Evolutionary conservation across 164 flowering plant genomes (phyloP).

Genomic region (Stephania yunnanensis): DNA sequence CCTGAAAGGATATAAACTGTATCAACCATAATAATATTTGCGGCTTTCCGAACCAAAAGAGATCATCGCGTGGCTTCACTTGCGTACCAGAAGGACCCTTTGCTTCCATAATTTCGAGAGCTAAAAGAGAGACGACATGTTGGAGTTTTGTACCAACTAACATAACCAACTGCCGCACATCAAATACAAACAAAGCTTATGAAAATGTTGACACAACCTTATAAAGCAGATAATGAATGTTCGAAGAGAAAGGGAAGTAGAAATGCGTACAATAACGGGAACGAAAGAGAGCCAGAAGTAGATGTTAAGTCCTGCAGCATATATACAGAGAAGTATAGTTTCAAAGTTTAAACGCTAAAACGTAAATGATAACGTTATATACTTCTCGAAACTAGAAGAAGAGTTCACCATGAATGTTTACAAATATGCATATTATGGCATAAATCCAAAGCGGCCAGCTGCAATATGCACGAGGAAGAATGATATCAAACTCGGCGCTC

Average conservation of each 20-base stretch:
- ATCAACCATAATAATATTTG: conserved; percentile 61
- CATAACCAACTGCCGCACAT: conserved; percentile 60
- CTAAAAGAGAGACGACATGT: conserved; percentile 82
- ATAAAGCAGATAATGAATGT: background rate
- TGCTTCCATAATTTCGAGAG: conserved; percentile 71
- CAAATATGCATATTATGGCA: conserved; percentile 83
- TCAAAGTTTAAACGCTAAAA: background rate
- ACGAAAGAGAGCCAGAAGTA: conserved; percentile 97
- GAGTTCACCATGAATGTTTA: conserved; percentile 79
- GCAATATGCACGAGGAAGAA: conserved; percentile 25
- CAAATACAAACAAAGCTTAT: background rate
- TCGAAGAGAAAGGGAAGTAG: background rate
- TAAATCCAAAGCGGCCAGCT: conserved; percentile 95
- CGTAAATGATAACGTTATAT: background rate
- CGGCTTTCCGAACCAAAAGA: conserved; percentile 93
- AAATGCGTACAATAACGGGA: conserved; percentile 72
- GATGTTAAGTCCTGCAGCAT: conserved; percentile 63
- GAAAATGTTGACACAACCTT: background rate
- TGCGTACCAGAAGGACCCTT: conserved; percentile 46
- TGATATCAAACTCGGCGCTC: background rate
- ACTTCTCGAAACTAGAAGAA: background rate
- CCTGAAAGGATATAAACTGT: conserved; percentile 96
- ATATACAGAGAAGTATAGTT: conserved; percentile 6
- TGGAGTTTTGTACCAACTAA: conserved; percentile 93
- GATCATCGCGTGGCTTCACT: conserved; percentile 82